Evolutionary conservation across 192 early-diverging fungal species (phyloP), one percentile per base, ranked within the genome.

Genomic region (Coemansia sp.): DNA sequence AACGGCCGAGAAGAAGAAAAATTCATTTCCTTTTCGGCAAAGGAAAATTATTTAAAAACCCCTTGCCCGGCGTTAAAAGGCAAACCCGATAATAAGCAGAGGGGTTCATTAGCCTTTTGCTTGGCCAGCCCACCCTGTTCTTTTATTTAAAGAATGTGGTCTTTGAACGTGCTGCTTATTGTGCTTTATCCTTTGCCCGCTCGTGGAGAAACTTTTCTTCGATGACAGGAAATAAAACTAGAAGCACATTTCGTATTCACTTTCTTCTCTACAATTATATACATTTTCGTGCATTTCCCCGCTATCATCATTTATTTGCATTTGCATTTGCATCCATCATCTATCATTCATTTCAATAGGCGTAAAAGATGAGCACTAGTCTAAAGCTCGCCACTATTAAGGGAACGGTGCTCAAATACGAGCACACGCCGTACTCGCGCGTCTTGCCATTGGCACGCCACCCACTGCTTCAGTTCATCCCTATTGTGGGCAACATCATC

Each of bases 401-500:
- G 23, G 38, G 23, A 35, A 52, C 14, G 0, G 61, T 54, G 20
- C 37, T 54, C 13, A 67, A 60, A 45, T 73, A 79, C 9, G 76
- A 79, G 20, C 56, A 47, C 16, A 55, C 9, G n/a, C 59, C 59
- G 8, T 73, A 70, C 29, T 54, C 41, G 26, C 39, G 45, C 5
- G 41, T 47, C 1, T 12, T 79, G 8, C 71, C 76, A 3, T 49
- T 68, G 20, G 59, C 67, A 11, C 53, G 62, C 12, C 76, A 79
- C 29, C 64, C 76, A 9, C 12, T 50, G 14, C 37, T 64, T 58
- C 71, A 73, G 43, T 50, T 79, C 1, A 48, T 79, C 6, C 76
- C 76, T n/a, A 38, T 79, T 35, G 11, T 70, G 32, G 76, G 76
- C 43, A 79, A 66, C 57, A 18, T 73, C 18, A 12, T 73, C 1